Conservation (phyloP, 1,139 yeast genomes). For the Taphrina confusa region DNA sequence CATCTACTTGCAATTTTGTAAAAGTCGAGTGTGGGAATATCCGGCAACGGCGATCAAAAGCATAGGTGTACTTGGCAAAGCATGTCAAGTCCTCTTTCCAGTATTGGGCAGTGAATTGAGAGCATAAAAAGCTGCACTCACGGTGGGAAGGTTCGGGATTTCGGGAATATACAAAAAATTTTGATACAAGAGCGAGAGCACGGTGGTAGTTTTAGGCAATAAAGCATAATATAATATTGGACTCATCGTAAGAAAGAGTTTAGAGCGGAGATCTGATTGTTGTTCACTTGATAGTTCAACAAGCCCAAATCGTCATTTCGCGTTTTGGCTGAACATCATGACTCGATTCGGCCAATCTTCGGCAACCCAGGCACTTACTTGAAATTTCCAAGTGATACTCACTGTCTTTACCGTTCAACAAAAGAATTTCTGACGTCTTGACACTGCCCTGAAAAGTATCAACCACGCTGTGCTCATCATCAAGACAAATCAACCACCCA, state of each 20-base stretch:
- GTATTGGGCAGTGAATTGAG: constrained; percentile 34
- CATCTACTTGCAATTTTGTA: constrained; percentile 27
- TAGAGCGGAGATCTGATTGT: too few relatives aligned
- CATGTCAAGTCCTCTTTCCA: constrained; percentile 37
- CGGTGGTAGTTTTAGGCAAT: not conserved
- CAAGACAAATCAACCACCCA: too few relatives aligned
- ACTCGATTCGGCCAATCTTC: constrained; percentile 4
- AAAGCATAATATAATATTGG: not conserved
- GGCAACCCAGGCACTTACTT: not conserved
- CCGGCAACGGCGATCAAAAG: constrained; percentile 33
- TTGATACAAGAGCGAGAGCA: constrained; percentile 3
- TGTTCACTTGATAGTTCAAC: too few relatives aligned
- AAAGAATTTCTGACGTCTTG: too few relatives aligned
- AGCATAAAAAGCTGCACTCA: not conserved
- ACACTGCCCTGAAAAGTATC: too few relatives aligned
- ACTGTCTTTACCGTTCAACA: too few relatives aligned
- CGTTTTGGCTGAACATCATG: too few relatives aligned
- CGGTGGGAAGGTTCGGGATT: too few relatives aligned
- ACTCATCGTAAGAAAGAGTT: too few relatives aligned
- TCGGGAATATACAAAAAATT: not conserved
- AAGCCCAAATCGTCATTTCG: too few relatives aligned
- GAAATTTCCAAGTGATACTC: not conserved
- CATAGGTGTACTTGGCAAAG: constrained; percentile 32
- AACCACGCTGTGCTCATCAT: too few relatives aligned
- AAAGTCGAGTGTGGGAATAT: constrained; percentile 12